phyloP scores from a whole-genome alignment of 2,329 filamentous ascomycete species.

The Westerdykella aurantiaca region DNA sequence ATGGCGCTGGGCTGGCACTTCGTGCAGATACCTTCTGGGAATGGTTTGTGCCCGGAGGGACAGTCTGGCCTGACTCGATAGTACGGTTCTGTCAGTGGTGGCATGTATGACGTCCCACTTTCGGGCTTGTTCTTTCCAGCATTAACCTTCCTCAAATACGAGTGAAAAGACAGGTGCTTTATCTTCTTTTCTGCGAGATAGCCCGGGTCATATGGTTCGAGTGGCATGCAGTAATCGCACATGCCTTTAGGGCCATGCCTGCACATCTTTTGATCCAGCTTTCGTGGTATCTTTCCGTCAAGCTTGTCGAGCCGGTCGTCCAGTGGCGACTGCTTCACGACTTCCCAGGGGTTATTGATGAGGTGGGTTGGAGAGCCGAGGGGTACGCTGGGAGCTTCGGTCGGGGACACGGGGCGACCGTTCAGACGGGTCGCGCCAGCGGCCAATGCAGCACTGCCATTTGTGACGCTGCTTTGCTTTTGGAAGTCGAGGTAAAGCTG shows the following conservation, averaged over 20 bases:
- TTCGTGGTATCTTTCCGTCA: constrained; percentile 81
- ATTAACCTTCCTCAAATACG: constrained; percentile 90
- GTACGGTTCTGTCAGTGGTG: constrained; percentile 86
- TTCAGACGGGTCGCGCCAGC: constrained; percentile 61
- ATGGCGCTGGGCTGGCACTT: constrained; percentile 98
- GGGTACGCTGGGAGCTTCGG: constrained; percentile 57
- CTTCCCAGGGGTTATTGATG: constrained; percentile 89
- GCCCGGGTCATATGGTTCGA: constrained; percentile 86
- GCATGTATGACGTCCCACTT: constrained; percentile 89
- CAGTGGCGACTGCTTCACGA: constrained; percentile 77
- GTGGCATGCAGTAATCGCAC: constrained; percentile 98
- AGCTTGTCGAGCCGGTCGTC: constrained; percentile 82
- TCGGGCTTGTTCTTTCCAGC: constrained; percentile 95
- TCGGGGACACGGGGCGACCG: constrained; percentile 65
- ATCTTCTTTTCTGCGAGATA: constrained; percentile 96
- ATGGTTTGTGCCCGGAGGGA: constrained; percentile 85
- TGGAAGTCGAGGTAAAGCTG: constrained; percentile 82
- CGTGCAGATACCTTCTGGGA: constrained; percentile 94
- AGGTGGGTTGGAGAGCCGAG: constrained; percentile 52
- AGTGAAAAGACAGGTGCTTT: constrained; percentile 96
- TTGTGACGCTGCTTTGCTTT: constrained; percentile 49
- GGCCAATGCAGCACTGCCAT: constrained; percentile 41
- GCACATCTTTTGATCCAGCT: constrained; percentile 78
- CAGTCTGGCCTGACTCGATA: constrained; percentile 85
- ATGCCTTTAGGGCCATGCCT: constrained; percentile 94